Evolutionary conservation across 306 rosid genomes (phyloP).

Genomic region (Parietaria judaica): DNA sequence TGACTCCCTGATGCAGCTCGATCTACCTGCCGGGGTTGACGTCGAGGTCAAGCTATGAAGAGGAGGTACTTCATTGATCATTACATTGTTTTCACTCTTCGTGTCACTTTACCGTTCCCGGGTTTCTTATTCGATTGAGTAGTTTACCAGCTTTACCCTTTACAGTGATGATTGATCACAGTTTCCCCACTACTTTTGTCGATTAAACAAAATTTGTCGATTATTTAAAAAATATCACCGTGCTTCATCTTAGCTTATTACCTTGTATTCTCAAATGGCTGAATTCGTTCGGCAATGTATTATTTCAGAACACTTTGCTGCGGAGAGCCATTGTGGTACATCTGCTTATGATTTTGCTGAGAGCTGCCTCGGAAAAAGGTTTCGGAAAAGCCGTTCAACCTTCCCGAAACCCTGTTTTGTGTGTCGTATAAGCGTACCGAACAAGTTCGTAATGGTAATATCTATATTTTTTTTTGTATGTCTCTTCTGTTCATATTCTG

Average conservation of each 20-base stretch:
- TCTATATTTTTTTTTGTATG: background rate
- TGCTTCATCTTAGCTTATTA: background rate
- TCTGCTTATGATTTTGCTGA: slow-evolving; percentile 6
- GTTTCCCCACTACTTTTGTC: too few species aligned
- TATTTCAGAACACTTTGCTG: slow-evolving; percentile 5
- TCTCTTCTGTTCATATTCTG: slow-evolving; percentile 1
- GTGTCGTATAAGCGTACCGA: slow-evolving; percentile 7
- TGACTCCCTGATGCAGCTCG: slow-evolving; percentile 90
- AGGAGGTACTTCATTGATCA: slow-evolving; percentile 3
- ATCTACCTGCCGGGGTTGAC: slow-evolving; percentile 97
- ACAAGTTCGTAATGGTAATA: slow-evolving; percentile 3
- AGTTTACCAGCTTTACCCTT: too few species aligned
- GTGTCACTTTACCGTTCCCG: background rate
- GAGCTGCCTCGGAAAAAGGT: slow-evolving; percentile 20
- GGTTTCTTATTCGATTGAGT: too few species aligned
- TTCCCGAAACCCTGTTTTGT: slow-evolving; percentile 8
- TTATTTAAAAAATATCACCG: background rate
- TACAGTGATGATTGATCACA: too few species aligned
- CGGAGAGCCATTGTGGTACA: background rate
- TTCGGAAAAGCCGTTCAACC: slow-evolving; percentile 11
- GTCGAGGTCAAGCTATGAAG: slow-evolving; percentile 91
- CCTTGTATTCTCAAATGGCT: background rate
- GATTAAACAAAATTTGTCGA: too few species aligned
- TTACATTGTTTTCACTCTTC: background rate
- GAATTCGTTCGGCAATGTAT: slow-evolving; percentile 21